phyloP scores from a whole-genome alignment of 2,329 filamentous ascomycete genomes.

The Cryphonectria carpinicola region DNA sequence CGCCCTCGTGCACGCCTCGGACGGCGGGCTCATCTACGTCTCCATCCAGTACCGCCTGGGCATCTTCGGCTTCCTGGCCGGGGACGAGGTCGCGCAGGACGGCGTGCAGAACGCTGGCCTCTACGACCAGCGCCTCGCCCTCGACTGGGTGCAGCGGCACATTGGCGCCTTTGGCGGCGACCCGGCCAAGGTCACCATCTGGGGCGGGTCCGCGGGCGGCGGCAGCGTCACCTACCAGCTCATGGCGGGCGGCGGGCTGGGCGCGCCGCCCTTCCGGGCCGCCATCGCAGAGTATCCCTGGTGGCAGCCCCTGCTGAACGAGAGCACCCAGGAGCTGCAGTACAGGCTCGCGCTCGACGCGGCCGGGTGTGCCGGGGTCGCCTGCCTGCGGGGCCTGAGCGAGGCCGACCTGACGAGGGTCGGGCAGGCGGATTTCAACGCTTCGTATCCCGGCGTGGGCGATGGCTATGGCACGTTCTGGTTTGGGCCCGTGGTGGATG shows the following conservation, averaged over 20 bases:
- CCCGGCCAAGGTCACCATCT: constrained; percentile 60
- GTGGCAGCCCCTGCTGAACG: constrained; percentile 50
- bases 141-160: constrained; percentile 65
- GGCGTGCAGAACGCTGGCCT: constrained; percentile 66
- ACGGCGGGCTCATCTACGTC: constrained; percentile 51
- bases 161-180: constrained; percentile 63
- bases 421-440: constrained; percentile 11
- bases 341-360: constrained; percentile 43
- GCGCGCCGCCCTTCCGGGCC: constrained; percentile 50
- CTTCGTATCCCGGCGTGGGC: constrained; percentile 4
- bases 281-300: constrained; percentile 53
- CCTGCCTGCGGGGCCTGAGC: constrained; percentile 44
- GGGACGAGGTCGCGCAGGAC: constrained; percentile 55
- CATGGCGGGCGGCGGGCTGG: constrained; percentile 49
- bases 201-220: constrained; percentile 63
- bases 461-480: constrained; percentile 19
- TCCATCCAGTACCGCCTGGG: constrained; percentile 68
- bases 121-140: constrained; percentile 63
- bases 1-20: constrained; percentile 19
- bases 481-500: constrained; percentile 42
- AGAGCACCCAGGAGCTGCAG: constrained; percentile 51
- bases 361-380: constrained; percentile 41
- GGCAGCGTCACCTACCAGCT: constrained; percentile 60
- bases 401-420: background rate
- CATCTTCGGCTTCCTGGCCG: constrained; percentile 63